phyloP scores from a whole-genome alignment of 495 filamentous ascomycete species.

The Trichocladium antarcticum region DNA sequence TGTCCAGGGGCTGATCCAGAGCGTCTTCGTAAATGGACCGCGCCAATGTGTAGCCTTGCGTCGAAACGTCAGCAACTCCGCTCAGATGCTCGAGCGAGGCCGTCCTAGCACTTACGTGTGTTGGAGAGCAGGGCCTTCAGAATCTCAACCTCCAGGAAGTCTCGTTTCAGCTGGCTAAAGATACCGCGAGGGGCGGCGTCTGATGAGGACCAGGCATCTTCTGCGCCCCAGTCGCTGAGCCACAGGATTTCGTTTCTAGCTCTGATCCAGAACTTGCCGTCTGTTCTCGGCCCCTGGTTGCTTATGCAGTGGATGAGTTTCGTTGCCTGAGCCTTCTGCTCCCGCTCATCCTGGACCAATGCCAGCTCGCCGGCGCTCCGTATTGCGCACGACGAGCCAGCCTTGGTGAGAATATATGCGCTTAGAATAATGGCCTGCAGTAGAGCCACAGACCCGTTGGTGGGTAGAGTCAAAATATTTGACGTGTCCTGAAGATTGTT shows the following conservation, averaged over 20 bases:
- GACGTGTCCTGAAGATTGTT: slow-evolving; percentile 46
- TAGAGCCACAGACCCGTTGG: slow-evolving; percentile 47
- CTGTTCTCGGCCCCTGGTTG: slow-evolving; percentile 42
- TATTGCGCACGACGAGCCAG: slow-evolving; percentile 50
- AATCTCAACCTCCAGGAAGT: slow-evolving; percentile 60
- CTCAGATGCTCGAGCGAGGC: not conserved
- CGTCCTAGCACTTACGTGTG: slow-evolving; percentile 46
- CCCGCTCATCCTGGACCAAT: slow-evolving; percentile 46
- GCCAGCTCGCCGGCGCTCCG: slow-evolving; percentile 49
- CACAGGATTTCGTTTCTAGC: slow-evolving; percentile 62
- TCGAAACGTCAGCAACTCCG: slow-evolving; percentile 12
- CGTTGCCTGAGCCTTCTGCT: slow-evolving; percentile 54
- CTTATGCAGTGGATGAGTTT: slow-evolving; percentile 48
- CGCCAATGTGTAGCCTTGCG: slow-evolving; percentile 54
- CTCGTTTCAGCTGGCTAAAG: slow-evolving; percentile 54
- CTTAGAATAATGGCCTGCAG: slow-evolving; percentile 60
- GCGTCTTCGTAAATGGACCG: slow-evolving; percentile 56
- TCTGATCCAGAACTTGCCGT: slow-evolving; percentile 57
- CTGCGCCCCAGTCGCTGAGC: slow-evolving; percentile 67
- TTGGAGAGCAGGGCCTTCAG: slow-evolving; percentile 62
- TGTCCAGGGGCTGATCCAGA: slow-evolving; percentile 40
- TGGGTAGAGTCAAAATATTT: slow-evolving; percentile 60
- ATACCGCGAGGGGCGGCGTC: slow-evolving; percentile 44
- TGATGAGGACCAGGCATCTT: slow-evolving; percentile 25
- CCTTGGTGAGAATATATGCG: slow-evolving; percentile 48